phyloP scores from a whole-genome alignment of 1,139 yeast genomes.

The Magnusiomyces suaveolens region DNA sequence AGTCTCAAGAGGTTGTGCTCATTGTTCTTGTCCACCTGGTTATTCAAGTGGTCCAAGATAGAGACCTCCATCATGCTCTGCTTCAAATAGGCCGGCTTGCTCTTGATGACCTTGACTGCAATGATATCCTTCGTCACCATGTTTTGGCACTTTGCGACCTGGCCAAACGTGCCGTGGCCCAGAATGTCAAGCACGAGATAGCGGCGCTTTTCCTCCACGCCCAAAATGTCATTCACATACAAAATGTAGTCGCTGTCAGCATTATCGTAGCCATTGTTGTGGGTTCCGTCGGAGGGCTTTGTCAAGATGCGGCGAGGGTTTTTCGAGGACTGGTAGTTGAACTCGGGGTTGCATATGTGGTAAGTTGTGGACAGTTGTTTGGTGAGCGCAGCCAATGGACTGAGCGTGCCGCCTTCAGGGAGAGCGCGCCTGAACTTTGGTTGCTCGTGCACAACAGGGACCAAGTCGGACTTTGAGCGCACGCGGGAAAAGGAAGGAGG shows the following conservation, averaged over 20 bases:
- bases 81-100: slow-evolving; percentile 83
- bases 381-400: slow-evolving; percentile 82
- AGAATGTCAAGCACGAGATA: slow-evolving; percentile 81
- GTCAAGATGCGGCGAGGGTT: slow-evolving; percentile 90
- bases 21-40: slow-evolving; percentile 56
- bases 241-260: slow-evolving; percentile 83
- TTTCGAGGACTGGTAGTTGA: slow-evolving; percentile 71
- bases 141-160: slow-evolving; percentile 95
- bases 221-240: slow-evolving; percentile 91
- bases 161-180: slow-evolving; percentile 98
- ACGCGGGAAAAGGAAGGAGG: slow-evolving; percentile 41
- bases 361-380: slow-evolving; percentile 71
- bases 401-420: slow-evolving; percentile 63
- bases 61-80: slow-evolving; percentile 89
- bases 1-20: slow-evolving; percentile 68
- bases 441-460: slow-evolving; percentile 51
- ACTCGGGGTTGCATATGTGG: slow-evolving; percentile 77
- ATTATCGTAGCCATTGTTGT: slow-evolving; percentile 80
- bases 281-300: slow-evolving; percentile 78
- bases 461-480: slow-evolving; percentile 43
- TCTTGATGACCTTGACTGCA: slow-evolving; percentile 90
- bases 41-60: slow-evolving; percentile 70
- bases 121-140: slow-evolving; percentile 77
- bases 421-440: slow-evolving; percentile 79
- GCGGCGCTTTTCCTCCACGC: slow-evolving; percentile 72